phyloP scores from a whole-genome alignment of 441 rosid genomes.

The Melastoma candidum region DNA sequence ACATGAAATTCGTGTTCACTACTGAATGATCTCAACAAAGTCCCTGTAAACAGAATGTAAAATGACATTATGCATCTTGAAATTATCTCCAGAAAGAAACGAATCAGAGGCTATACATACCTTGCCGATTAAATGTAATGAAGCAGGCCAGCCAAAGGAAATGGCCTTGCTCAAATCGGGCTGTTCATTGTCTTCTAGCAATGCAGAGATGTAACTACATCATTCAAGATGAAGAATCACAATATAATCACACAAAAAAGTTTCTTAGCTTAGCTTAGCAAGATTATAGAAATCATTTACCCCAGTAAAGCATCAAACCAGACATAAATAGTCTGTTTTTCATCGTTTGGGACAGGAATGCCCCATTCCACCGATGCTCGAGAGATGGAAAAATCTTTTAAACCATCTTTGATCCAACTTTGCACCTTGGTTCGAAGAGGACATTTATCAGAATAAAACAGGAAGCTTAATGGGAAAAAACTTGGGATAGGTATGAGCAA shows the following conservation, averaged over 20 bases:
- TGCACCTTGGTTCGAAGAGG: conserved; percentile 42
- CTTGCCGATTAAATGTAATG: conserved; percentile 94
- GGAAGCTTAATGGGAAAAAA: too few species aligned
- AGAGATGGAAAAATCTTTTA: conserved; percentile 87
- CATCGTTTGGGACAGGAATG: conserved; percentile 85
- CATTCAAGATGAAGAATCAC: conserved; percentile 8
- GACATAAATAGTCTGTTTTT: conserved; percentile 85
- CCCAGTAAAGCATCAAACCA: conserved; percentile 98
- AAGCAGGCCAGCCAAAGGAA: conserved; percentile 91
- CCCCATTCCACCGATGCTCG: conserved; percentile 98
- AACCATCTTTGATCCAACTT: conserved; percentile 80
- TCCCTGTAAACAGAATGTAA: too few species aligned
- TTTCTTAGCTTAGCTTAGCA: not conserved
- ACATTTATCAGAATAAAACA: too few species aligned
- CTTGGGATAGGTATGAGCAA: too few species aligned
- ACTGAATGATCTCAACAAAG: too few species aligned
- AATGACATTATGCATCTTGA: too few species aligned
- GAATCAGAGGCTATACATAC: conserved; percentile 24
- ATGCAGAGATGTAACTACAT: conserved; percentile 79
- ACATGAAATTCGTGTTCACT: too few species aligned
- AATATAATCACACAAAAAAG: not conserved
- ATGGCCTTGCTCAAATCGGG: conserved; percentile 53
- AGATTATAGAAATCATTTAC: conserved; percentile 23
- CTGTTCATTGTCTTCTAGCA: conserved; percentile 44
- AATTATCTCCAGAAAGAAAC: too few species aligned